Percentiles rank a stretch among this genome's conserved stretches.
These are phyloP conservation scores for Pezicula neosporulosa DNA, from an alignment of 2,329 filamentous ascomycete genomes.

Conservation along the genomic window DNA sequence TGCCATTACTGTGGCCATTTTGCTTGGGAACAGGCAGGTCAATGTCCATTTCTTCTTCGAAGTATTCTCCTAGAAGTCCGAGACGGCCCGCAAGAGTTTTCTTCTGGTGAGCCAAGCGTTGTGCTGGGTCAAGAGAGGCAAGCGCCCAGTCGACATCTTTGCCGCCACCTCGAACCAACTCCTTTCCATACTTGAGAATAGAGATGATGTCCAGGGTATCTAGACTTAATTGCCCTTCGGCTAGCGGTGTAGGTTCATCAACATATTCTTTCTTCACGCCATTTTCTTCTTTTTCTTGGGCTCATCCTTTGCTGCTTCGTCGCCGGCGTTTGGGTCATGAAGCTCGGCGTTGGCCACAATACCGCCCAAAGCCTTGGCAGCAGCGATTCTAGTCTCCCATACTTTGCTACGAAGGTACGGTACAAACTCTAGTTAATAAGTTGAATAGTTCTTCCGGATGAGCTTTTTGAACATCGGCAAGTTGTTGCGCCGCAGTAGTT, in stretches of 20 bases:
- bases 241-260: slow-evolving; percentile 38
- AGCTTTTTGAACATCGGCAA: slow-evolving; percentile 96
- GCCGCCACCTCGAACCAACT: slow-evolving; percentile 77
- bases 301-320: slow-evolving; percentile 49
- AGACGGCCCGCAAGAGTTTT: slow-evolving; percentile 80
- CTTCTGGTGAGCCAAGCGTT: slow-evolving; percentile 82
- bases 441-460: slow-evolving; percentile 98
- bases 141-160: slow-evolving; percentile 81
- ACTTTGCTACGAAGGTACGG: slow-evolving; percentile 92
- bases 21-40: slow-evolving; percentile 44
- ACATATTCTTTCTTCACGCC: slow-evolving; percentile 59
- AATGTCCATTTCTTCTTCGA: slow-evolving; percentile 75
- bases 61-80: slow-evolving; percentile 78
- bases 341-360: slow-evolving; percentile 85
- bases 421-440: slow-evolving; percentile 83
- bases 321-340: slow-evolving; percentile 84
- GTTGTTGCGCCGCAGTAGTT: slow-evolving; percentile 93
- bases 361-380: slow-evolving; percentile 89
- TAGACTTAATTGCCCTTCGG: slow-evolving; percentile 62
- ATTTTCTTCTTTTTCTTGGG: slow-evolving; percentile 34
- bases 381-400: slow-evolving; percentile 93
- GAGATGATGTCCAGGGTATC: slow-evolving; percentile 72
- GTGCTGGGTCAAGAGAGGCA: slow-evolving; percentile 75
- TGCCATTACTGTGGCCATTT: slow-evolving; percentile 12
- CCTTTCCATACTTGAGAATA: slow-evolving; percentile 79